Percentiles rank a stretch among this genome's conserved stretches.
Evolutionary conservation across 1,284 basidiomycete species (phyloP).

Genomic region (Fistulinella cinereoalba): DNA sequence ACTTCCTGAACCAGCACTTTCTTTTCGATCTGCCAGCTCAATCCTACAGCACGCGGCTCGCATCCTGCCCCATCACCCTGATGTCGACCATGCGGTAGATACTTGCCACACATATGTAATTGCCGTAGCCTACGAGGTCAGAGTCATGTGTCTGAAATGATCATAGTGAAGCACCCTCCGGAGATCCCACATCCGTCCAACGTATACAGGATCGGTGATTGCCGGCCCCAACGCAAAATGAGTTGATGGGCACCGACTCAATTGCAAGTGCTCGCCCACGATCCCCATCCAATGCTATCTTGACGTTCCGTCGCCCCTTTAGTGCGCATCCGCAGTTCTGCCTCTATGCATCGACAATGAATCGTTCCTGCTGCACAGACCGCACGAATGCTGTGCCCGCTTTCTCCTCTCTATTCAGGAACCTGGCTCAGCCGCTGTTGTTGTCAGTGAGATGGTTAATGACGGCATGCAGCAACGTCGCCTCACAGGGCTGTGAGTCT

Average conservation of each 20-base stretch:
- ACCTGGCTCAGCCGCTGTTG: neutral
- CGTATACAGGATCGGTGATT: neutral
- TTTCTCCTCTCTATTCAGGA: slow-evolving; percentile 4
- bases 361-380: slow-evolving; percentile 2
- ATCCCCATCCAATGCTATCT: neutral
- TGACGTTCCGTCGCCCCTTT: slow-evolving; percentile 1
- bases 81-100: neutral
- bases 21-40: too few relatives aligned
- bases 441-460: slow-evolving; percentile 4
- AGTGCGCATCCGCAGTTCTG: slow-evolving; percentile 2
- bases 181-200: too few relatives aligned
- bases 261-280: slow-evolving; percentile 5
- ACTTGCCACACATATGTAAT: neutral
- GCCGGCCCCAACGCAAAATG: neutral
- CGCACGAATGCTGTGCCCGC: slow-evolving; percentile 16
- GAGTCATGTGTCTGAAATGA: neutral
- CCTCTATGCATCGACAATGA: neutral
- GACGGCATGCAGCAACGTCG: slow-evolving; percentile 12
- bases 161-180: neutral
- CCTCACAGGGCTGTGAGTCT: slow-evolving; percentile 14
- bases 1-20: neutral
- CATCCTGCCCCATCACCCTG: neutral
- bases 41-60: too few relatives aligned
- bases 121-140: neutral
- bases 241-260: neutral